Evolutionary conservation across 305 asterid genomes (phyloP).

Genomic region (Fraxinus platypoda): DNA sequence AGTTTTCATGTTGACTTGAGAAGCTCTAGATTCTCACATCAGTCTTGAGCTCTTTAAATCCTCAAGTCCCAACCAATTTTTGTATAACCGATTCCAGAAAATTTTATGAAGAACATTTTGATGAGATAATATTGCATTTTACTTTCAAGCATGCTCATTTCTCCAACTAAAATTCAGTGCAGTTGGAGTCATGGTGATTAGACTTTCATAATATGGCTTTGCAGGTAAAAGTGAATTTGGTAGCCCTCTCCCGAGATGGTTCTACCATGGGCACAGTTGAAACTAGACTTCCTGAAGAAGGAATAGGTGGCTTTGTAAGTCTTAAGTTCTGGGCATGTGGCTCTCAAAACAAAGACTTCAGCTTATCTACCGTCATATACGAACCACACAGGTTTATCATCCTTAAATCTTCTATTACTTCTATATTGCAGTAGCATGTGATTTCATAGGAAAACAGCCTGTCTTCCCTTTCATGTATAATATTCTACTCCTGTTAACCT

Average conservation of each 20-base stretch:
- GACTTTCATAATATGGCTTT: slow-evolving; percentile 16
- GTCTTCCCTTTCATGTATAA: neutral
- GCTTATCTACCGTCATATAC: slow-evolving; percentile 83
- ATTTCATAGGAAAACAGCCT: neutral
- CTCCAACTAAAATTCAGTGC: neutral
- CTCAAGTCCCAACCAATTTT: neutral
- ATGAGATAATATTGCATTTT: neutral
- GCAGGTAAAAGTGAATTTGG: slow-evolving; percentile 80
- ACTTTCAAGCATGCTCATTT: neutral
- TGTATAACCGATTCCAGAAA: neutral
- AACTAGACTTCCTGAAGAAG: slow-evolving; percentile 90
- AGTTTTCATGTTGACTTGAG: neutral
- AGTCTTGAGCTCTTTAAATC: neutral
- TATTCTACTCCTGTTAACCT: neutral
- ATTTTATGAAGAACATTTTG: neutral
- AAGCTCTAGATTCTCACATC: neutral
- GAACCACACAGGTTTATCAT: slow-evolving; percentile 87
- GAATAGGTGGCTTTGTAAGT: slow-evolving; percentile 82
- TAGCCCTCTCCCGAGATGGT: slow-evolving; percentile 80
- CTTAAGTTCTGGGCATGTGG: slow-evolving; percentile 80
- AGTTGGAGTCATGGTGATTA: slow-evolving; percentile 2
- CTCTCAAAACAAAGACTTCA: slow-evolving; percentile 57
- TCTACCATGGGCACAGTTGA: slow-evolving; percentile 82
- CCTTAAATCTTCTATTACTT: slow-evolving; percentile 16
- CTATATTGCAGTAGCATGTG: slow-evolving; percentile 4